These are phyloP conservation scores for Seminavis robusta DNA, from an alignment of 108 stramenopile species.

Conservation along the genomic window DNA sequence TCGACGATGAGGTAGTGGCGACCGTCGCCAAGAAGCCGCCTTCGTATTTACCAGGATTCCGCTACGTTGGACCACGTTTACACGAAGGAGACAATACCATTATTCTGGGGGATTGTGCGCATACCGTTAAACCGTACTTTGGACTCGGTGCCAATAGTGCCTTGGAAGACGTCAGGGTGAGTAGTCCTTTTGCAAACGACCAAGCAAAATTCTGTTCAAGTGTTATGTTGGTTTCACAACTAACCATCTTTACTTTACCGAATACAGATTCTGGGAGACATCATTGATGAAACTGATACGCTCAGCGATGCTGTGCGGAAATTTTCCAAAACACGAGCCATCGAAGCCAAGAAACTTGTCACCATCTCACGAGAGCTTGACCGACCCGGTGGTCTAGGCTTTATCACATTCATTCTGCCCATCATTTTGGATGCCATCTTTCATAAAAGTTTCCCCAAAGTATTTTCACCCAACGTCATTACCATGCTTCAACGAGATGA, in stretches of 20 bases:
- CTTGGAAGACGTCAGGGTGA: constrained; percentile 91
- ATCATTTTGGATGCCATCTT: constrained; percentile 86
- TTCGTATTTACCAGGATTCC: constrained; percentile 76
- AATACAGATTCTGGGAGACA: constrained; percentile 20
- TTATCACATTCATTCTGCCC: constrained; percentile 80
- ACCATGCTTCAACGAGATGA: constrained; percentile 78
- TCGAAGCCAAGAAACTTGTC: constrained; percentile 79
- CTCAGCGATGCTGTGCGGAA: constrained; percentile 41
- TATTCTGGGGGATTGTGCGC: constrained; percentile 83
- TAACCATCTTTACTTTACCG: background rate
- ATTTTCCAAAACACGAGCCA: constrained; percentile 64
- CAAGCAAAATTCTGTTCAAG: background rate
- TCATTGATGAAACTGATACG: constrained; percentile 17
- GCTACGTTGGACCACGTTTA: constrained; percentile 72
- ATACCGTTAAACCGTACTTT: constrained; percentile 93
- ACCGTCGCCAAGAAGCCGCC: constrained; percentile 65
- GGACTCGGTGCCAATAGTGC: constrained; percentile 94
- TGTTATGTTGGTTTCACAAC: background rate
- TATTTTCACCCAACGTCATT: constrained; percentile 84
- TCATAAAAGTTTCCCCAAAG: constrained; percentile 51
- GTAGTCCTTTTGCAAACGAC: constrained; percentile 5
- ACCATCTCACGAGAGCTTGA: constrained; percentile 76
- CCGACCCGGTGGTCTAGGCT: constrained; percentile 73
- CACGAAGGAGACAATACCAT: constrained; percentile 61
- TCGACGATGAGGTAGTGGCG: constrained; percentile 63